phyloP scores from a whole-genome alignment of 1,139 yeast species.

The Tardiomyces depauwii region DNA sequence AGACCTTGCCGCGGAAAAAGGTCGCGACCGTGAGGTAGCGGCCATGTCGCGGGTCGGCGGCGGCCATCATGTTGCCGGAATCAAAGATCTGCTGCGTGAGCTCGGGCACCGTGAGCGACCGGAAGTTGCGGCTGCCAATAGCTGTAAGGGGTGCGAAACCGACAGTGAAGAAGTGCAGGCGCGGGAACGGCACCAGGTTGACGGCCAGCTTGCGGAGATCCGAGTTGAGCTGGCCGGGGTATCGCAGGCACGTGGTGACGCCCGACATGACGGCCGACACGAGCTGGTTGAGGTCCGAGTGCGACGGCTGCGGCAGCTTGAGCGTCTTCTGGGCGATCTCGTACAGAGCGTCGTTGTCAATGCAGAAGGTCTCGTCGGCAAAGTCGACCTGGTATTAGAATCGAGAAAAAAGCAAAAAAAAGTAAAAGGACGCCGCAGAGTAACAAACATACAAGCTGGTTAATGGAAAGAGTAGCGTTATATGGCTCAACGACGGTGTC shows the following conservation, averaged over 20 bases:
- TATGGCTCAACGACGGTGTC: constrained; percentile 94
- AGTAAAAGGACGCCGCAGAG: too few species aligned
- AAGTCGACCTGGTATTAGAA: constrained; percentile 42
- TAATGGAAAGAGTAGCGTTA: constrained; percentile 86
- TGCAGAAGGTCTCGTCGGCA: constrained; percentile 88
- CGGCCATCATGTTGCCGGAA: constrained; percentile 91
- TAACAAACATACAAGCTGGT: constrained; percentile 41
- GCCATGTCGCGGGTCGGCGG: constrained; percentile 83
- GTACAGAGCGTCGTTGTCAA: constrained; percentile 87
- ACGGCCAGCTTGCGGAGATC: constrained; percentile 88
- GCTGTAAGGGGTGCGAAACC: constrained; percentile 90
- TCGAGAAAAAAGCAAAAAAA: too few species aligned
- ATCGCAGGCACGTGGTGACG: constrained; percentile 76
- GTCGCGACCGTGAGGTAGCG: constrained; percentile 92
- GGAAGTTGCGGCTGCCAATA: constrained; percentile 58
- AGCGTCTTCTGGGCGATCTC: constrained; percentile 80
- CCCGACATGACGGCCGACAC: constrained; percentile 92
- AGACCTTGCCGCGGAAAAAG: constrained; percentile 85
- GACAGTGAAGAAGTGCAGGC: constrained; percentile 90
- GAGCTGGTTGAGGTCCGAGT: constrained; percentile 65
- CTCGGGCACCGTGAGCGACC: constrained; percentile 80
- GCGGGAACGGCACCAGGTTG: constrained; percentile 87
- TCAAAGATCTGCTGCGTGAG: constrained; percentile 90
- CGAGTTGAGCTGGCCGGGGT: constrained; percentile 89
- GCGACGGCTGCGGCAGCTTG: constrained; percentile 67